Base-by-base conservation (phyloP, 1,284 basidiomycete genomes). In the Tetrapyrgos nigripes region DNA sequence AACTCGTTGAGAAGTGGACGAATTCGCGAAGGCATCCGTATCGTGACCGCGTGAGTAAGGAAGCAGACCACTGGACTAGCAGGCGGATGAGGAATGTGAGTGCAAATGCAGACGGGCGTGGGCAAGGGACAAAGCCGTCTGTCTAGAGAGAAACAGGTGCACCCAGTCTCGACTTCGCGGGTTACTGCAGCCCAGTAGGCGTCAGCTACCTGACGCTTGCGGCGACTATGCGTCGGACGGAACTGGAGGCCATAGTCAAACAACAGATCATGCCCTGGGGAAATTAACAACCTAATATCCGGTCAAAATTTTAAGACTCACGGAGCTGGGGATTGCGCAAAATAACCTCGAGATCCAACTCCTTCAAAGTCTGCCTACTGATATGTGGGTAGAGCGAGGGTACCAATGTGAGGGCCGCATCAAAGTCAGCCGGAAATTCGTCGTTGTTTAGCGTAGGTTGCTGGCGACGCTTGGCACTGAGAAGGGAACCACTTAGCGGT, bases 301-400 rank as follows among this genome's bases (percentile, higher is more conserved):
- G 8, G 14, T 8, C 8, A 8, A 14, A 33, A 33, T 33, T 57
- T 6, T 40, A 51, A 24, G 53, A 87, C 89, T 76, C 73, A 92
- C 91, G 89, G 61, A 97, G 88, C 73, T 96, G 94, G 24, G 93
- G 92, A 70, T 95, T 95, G 58, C 91, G 87, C 60, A 97, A 82
- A 65, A 97, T 95, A 61, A 91, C 86, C 62, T 89, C 85, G 26
- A 96, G 79, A 72, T 97, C 94, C 47, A 97, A 81, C 70, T 95
- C 92, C 68, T 88, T 89, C 66, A 97, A 79, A 0, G 93, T 93
- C 54, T 88, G 84, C 48, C 90, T 83, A 68, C 94, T 96, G 71
- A 97, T 92, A 53, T 92, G 85, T 1, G 95, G 94, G 48, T 83
- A 79, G 45, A 85, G 76, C 26, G 89, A 79, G 9, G 92, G 92